phyloP scores from a whole-genome alignment of 2,329 filamentous ascomycete species.

The Berkeleyomyces basicola region DNA sequence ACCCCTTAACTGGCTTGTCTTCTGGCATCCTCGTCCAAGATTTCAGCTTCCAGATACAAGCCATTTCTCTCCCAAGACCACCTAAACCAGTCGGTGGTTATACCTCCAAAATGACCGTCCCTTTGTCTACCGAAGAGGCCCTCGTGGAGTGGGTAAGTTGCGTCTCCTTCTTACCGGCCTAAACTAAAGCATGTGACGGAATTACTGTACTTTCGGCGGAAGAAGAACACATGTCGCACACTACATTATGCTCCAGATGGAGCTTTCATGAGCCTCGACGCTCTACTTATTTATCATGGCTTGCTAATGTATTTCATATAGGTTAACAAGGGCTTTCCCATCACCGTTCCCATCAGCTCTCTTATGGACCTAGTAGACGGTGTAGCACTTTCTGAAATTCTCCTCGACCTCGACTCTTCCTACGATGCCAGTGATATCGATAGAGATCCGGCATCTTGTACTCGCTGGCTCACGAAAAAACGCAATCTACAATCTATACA shows the following conservation, averaged over 20 bases:
- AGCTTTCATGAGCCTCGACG: not conserved
- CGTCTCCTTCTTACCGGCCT: not conserved
- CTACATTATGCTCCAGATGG: not conserved
- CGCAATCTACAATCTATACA: conserved; percentile 37
- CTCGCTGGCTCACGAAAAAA: conserved; percentile 30
- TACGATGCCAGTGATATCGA: conserved; percentile 40
- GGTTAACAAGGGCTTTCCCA: conserved; percentile 26
- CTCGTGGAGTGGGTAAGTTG: conserved; percentile 13
- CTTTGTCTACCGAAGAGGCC: conserved; percentile 12
- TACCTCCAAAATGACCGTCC: conserved; percentile 3
- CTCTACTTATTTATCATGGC: too few relatives aligned
- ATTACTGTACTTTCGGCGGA: not conserved
- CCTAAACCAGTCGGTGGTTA: conserved; percentile 1
- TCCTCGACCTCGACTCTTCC: conserved; percentile 39
- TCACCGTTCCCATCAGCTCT: conserved; percentile 30
- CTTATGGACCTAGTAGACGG: conserved; percentile 37
- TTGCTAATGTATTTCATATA: conserved; percentile 13
- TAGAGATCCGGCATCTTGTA: conserved; percentile 25
- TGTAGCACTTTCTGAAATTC: conserved; percentile 35
- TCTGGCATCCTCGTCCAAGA: not conserved
- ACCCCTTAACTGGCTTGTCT: not conserved
- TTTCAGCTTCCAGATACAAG: not conserved
- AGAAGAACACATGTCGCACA: not conserved
- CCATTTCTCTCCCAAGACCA: conserved; percentile 5
- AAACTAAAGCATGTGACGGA: not conserved